Conservation (phyloP, 2,329 filamentous ascomycete genomes). For the Thyridium curvatum region DNA sequence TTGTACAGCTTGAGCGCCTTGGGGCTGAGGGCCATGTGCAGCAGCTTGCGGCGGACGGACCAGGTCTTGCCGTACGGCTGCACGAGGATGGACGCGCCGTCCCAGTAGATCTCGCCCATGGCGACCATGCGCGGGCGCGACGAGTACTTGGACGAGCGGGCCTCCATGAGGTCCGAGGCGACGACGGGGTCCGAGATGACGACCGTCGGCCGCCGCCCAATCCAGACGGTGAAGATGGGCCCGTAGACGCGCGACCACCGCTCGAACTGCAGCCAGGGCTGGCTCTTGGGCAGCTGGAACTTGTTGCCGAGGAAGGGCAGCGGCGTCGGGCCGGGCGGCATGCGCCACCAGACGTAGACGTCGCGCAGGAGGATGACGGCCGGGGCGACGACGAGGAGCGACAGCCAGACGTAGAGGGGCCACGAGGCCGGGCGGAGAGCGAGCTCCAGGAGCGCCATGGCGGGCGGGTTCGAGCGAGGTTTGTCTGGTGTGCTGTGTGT, state of each 20-base stretch:
- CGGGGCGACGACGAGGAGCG: constrained; percentile 12
- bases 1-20: constrained; percentile 36
- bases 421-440: constrained; percentile 8
- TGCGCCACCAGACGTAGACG: constrained; percentile 21
- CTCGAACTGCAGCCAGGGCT: constrained; percentile 31
- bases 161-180: constrained; percentile 36
- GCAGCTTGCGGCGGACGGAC: constrained; percentile 32
- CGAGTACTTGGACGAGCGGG: constrained; percentile 29
- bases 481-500: too few species aligned
- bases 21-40: constrained; percentile 36
- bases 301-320: constrained; percentile 38
- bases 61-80: constrained; percentile 42
- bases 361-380: constrained; percentile 20
- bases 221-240: constrained; percentile 40
- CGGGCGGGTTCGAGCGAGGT: too few species aligned
- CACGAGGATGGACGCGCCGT: constrained; percentile 35
- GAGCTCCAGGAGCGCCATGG: background rate
- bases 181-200: constrained; percentile 35
- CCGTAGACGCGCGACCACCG: constrained; percentile 36
- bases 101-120: constrained; percentile 21
- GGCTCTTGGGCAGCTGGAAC: constrained; percentile 15
- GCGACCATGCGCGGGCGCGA: constrained; percentile 13
- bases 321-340: constrained; percentile 39
- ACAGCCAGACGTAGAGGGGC: constrained; percentile 12
- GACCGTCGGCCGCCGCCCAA: constrained; percentile 35